phyloP scores from a whole-genome alignment of 768 basidiomycete genomes.

The Hirschioporus abietinus region DNA sequence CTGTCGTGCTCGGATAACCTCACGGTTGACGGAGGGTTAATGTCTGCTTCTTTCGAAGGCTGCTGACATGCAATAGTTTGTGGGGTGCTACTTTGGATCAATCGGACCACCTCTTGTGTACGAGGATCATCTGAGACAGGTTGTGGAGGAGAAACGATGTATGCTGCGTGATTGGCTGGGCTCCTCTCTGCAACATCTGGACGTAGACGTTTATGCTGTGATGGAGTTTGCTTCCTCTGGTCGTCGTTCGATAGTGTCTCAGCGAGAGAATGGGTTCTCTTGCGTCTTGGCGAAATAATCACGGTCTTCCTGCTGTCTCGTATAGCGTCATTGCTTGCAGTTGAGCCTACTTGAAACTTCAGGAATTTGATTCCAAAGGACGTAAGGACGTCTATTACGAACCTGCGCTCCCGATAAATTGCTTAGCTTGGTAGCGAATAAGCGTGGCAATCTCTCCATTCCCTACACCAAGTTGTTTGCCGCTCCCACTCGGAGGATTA shows the following conservation, averaged over 20 bases:
- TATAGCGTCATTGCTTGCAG: not conserved
- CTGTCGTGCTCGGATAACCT: not conserved
- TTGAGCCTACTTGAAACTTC: not conserved
- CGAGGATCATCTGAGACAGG: not conserved
- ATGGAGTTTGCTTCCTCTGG: not conserved
- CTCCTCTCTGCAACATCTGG: not conserved
- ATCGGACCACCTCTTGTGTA: not conserved
- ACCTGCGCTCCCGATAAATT: not conserved
- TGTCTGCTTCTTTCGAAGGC: not conserved
- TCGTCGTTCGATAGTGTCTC: not conserved
- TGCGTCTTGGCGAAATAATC: not conserved
- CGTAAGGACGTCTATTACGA: not conserved
- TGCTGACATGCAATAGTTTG: not conserved
- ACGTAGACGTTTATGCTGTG: not conserved
- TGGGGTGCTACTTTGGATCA: too few species aligned
- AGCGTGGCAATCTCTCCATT: not conserved
- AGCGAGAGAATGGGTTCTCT: not conserved
- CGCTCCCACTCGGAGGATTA: not conserved
- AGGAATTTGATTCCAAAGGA: not conserved
- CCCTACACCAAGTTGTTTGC: not conserved
- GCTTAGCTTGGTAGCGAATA: not conserved
- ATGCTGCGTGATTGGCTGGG: not conserved
- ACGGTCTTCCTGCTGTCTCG: not conserved
- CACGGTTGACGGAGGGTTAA: not conserved
- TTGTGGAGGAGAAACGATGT: not conserved